Evolutionary conservation across 305 asterid species (phyloP).

Genomic region (Caryopteris hybrid): DNA sequence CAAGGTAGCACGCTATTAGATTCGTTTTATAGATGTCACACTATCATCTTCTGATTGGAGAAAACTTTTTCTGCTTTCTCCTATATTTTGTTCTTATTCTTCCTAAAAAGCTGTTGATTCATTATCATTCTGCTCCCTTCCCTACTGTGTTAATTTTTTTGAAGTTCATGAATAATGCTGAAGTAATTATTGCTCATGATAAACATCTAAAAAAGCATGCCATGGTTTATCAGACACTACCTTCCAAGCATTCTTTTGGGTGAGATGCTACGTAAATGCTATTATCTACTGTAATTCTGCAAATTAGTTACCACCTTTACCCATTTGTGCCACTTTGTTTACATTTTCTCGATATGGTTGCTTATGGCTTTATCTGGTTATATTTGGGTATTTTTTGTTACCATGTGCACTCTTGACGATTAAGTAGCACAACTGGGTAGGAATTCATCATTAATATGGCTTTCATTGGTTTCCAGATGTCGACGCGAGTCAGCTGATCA

Average conservation of each 20-base stretch:
- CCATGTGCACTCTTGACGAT: not conserved
- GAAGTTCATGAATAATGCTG: conserved; percentile 8
- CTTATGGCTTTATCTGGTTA: not conserved
- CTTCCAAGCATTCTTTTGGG: conserved; percentile 8
- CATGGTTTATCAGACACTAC: not conserved
- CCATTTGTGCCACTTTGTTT: not conserved
- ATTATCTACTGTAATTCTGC: conserved; percentile 4
- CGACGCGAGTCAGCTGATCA: conserved; percentile 61
- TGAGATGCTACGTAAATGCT: not conserved
- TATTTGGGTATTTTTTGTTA: not conserved
- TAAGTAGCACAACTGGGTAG: conserved; percentile 12
- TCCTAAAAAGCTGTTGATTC: not conserved
- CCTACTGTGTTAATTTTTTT: not conserved
- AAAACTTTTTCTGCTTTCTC: conserved; percentile 1
- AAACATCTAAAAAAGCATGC: conserved; percentile 7
- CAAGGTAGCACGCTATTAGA: conserved; percentile 44
- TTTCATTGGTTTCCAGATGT: conserved; percentile 52
- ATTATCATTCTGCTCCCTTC: not conserved
- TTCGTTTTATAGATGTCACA: conserved; percentile 8
- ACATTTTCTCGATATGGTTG: not conserved
- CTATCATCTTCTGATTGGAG: conserved; percentile 10
- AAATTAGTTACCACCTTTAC: not conserved
- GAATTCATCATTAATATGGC: conserved; percentile 15
- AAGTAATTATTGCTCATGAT: not conserved
- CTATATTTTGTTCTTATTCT: not conserved